Evolutionary conservation across 2,329 filamentous ascomycete genomes (phyloP).

Genomic region (Colletotrichum spaethianum): DNA sequence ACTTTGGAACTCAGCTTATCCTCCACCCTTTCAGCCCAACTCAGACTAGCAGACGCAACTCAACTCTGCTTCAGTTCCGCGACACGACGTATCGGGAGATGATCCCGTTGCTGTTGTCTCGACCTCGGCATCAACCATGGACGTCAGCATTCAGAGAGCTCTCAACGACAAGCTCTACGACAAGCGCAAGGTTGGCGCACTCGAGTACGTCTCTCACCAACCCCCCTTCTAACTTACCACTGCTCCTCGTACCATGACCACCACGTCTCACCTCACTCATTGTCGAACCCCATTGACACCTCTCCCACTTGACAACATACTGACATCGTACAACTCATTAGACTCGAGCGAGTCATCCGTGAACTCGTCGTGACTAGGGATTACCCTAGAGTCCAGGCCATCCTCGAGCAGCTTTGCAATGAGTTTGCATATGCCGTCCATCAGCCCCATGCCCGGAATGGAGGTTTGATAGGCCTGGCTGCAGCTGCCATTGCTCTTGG

Average conservation of each 20-base stretch:
- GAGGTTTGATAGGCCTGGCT: slow-evolving; percentile 93
- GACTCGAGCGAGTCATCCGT: slow-evolving; percentile 91
- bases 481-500: slow-evolving; percentile 96
- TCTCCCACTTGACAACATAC: not conserved
- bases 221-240: not conserved
- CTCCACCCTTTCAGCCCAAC: slow-evolving; percentile 12
- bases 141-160: slow-evolving; percentile 88
- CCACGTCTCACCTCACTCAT: not conserved
- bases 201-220: slow-evolving; percentile 79
- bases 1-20: slow-evolving; percentile 9
- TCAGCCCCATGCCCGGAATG: slow-evolving; percentile 95
- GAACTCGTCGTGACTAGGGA: slow-evolving; percentile 84
- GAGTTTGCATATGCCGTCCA: slow-evolving; percentile 98
- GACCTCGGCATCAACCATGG: slow-evolving; percentile 70
- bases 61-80: not conserved
- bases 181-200: slow-evolving; percentile 94
- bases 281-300: not conserved
- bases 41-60: slow-evolving; percentile 1
- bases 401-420: slow-evolving; percentile 96
- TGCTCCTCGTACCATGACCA: not conserved
- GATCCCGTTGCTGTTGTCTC: slow-evolving; percentile 7
- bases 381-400: slow-evolving; percentile 84
- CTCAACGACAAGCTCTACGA: slow-evolving; percentile 99
- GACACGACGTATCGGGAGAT: slow-evolving; percentile 14
- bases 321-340: slow-evolving; percentile 53